Base-by-base conservation (phyloP, 1,284 basidiomycete genomes). In the Waitea zeae region DNA sequence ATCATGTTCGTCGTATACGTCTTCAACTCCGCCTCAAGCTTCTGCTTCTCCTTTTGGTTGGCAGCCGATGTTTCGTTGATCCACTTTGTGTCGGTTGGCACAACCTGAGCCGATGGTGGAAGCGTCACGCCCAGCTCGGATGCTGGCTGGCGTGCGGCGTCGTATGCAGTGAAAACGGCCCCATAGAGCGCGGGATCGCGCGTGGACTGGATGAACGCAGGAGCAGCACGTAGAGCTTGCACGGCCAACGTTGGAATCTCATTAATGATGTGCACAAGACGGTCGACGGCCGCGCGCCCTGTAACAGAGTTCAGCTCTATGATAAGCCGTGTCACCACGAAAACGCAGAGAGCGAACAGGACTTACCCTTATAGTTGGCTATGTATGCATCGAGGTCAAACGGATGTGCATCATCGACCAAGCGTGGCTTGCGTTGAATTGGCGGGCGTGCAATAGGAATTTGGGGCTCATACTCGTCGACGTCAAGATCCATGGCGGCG, bases 1-100 rank as follows among this genome's bases (percentile, higher is more conserved):
- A 92, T 89, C 70, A 89, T 76, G 49, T 89, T 92, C 47, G 81
- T 86, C 40, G 74, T 66, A 48, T 90, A 90, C 12, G 79, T 81
- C 65, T 87, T 88, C 49, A 93, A 61, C 52, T 92, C 88, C 7
- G 84, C 75, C 53, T 89, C 83, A 34, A 92, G 59, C 52, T 78
- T 83, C 18, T 69, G 68, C 37, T 63, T 61, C 47, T 87, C 81
- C 3, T 61, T 60, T 38, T 61, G 56, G 45, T 82, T 82, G 46
- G 64, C 70, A 37, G 62, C 55, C 32, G 58, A 58, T 13, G 61
- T 67, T 39, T 71, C 62, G 20, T 84, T 73, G 6, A 70, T 49
- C 87, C 84, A 92, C 12, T 54, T 58, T 18, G 63, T 56, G 38
- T 77, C 62, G 12, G 71, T 47, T 18, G 58, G 49, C 3, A 64